Evolutionary conservation across 2,329 filamentous ascomycete genomes (phyloP).

Genomic region (Colletotrichum australisinense): DNA sequence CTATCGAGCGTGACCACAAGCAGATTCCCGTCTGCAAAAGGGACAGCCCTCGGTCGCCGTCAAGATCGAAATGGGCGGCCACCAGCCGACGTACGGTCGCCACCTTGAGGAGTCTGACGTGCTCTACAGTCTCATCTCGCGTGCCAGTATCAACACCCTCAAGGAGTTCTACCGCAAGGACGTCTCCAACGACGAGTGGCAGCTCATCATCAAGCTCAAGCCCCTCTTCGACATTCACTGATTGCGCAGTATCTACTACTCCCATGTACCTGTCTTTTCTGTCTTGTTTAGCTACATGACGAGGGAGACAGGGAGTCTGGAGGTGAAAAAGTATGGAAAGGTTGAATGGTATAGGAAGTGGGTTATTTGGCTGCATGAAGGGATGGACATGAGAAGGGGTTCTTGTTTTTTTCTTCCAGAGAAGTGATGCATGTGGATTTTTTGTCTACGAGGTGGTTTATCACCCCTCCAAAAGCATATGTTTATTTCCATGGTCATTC

Average conservation of each 20-base stretch:
- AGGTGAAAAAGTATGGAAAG: background rate
- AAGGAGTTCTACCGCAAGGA: constrained; percentile 96
- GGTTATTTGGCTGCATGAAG: background rate
- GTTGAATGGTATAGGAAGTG: background rate
- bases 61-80: constrained; percentile 94
- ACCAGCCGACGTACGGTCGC: constrained; percentile 93
- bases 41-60: constrained; percentile 96
- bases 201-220: constrained; percentile 95
- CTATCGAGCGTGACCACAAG: constrained; percentile 98
- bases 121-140: constrained; percentile 88
- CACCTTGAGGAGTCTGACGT: constrained; percentile 93
- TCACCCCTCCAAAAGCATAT: background rate
- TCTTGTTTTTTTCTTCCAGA: background rate
- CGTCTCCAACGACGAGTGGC: constrained; percentile 93
- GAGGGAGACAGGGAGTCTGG: background rate
- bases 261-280: background rate
- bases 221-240: constrained; percentile 88
- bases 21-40: constrained; percentile 92
- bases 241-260: constrained; percentile 31
- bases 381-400: background rate
- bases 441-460: constrained; percentile 7
- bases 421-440: constrained; percentile 18
- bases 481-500: background rate
- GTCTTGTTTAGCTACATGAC: background rate
- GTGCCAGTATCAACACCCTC: constrained; percentile 90